Evolutionary conservation across 129 eudicot species (phyloP).

Genomic region (Deinandra increscens): DNA sequence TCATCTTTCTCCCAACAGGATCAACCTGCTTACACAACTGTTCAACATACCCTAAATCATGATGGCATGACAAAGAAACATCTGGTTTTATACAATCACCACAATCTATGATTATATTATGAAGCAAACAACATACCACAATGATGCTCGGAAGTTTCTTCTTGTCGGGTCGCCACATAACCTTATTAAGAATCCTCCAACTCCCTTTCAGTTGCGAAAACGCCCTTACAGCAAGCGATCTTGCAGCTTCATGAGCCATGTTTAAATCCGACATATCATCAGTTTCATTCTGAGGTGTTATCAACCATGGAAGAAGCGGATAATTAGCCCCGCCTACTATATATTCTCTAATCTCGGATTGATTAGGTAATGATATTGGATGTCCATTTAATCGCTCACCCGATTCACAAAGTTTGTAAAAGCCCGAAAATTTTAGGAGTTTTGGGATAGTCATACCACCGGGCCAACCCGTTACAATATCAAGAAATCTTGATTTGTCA

Average conservation of each 20-base stretch:
- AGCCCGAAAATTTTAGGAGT: constrained; percentile 67
- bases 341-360: constrained; percentile 53
- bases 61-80: constrained; percentile 63
- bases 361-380: constrained; percentile 29
- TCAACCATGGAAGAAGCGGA: constrained; percentile 96
- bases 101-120: constrained; percentile 90
- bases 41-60: constrained; percentile 64
- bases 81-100: constrained; percentile 61
- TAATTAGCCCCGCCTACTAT: constrained; percentile 71
- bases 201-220: constrained; percentile 81
- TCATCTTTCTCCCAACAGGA: constrained; percentile 55
- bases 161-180: constrained; percentile 98
- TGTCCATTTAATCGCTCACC: constrained; percentile 66
- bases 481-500: constrained; percentile 70
- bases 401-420: constrained; percentile 72
- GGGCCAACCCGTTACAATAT: constrained; percentile 95
- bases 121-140: constrained; percentile 87
- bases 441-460: constrained; percentile 78
- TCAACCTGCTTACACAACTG: constrained; percentile 63
- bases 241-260: constrained; percentile 58
- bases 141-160: constrained; percentile 88
- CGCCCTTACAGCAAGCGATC: constrained; percentile 61
- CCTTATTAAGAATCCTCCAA: constrained; percentile 97
- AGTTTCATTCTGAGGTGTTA: constrained; percentile 53
- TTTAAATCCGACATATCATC: constrained; percentile 49